These are phyloP conservation scores for Apiospora hydei DNA, from an alignment of 2,329 filamentous ascomycete genomes.

Conservation along the genomic window DNA sequence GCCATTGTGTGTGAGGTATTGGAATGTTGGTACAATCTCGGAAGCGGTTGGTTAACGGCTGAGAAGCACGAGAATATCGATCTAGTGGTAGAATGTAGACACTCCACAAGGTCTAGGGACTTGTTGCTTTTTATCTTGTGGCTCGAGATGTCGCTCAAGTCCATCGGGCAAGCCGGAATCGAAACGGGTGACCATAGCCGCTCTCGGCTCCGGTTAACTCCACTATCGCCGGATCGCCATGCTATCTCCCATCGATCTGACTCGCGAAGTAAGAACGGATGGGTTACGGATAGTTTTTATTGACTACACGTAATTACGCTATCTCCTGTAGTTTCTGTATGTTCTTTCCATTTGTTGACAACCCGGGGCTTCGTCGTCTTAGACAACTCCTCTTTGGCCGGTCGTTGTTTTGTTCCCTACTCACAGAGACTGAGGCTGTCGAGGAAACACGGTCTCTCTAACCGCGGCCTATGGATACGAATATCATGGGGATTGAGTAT, in stretches of 20 bases:
- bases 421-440: no score
- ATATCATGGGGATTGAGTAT: background rate
- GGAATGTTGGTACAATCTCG: background rate
- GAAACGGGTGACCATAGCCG: background rate
- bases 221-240: background rate
- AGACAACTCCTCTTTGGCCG: background rate
- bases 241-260: background rate
- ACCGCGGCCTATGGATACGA: background rate
- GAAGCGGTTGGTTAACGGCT: no score
- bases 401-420: background rate
- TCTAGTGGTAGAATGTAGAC: background rate
- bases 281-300: no score
- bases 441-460: background rate
- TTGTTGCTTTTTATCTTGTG: background rate
- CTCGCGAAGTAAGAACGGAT: background rate
- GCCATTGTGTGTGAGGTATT: conserved; percentile 25
- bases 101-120: background rate
- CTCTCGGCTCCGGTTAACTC: conserved; percentile 8
- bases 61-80: background rate
- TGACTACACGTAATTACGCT: no score
- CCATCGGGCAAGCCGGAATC: background rate
- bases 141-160: background rate
- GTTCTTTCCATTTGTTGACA: background rate
- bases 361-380: background rate
- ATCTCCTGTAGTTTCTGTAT: no score